A percentile compares a stretch with the other conserved stretches of the same genome.
These are phyloP conservation scores for Ogataea trehalophila DNA, from an alignment of 805 yeast species.

Conservation along the genomic window DNA sequence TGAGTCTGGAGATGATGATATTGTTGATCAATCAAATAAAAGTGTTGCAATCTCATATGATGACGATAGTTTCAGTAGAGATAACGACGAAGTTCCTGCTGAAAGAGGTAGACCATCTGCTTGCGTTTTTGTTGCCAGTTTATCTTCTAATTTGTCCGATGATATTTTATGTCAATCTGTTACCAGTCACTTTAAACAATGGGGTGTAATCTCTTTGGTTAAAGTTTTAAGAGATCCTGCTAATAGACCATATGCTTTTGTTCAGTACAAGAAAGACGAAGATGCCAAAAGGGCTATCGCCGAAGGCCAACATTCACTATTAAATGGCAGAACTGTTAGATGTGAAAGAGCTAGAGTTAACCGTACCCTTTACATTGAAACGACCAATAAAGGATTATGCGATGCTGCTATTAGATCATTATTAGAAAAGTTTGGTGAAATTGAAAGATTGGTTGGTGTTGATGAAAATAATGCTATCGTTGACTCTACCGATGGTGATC, in stretches of 20 bases:
- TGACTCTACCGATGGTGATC: constrained; percentile 11
- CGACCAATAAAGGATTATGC: constrained; percentile 27
- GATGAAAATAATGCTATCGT: constrained; percentile 28
- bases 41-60: constrained; percentile 9
- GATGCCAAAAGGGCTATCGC: constrained; percentile 67
- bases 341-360: constrained; percentile 92
- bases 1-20: constrained; percentile 7
- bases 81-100: constrained; percentile 11
- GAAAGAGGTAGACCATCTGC: constrained; percentile 68
- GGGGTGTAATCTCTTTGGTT: constrained; percentile 68
- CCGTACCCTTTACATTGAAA: constrained; percentile 64
- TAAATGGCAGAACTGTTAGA: constrained; percentile 74
- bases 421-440: constrained; percentile 60
- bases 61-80: constrained; percentile 17
- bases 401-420: constrained; percentile 32
- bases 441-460: constrained; percentile 58
- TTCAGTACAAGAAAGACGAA: constrained; percentile 68
- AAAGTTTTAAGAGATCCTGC: constrained; percentile 79
- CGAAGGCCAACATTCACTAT: constrained; percentile 60
- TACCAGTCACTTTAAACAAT: constrained; percentile 58
- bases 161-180: constrained; percentile 70
- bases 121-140: constrained; percentile 87
- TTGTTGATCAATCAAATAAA: constrained; percentile 1
- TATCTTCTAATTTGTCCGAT: constrained; percentile 60
- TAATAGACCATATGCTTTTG: constrained; percentile 89